phyloP scores from a whole-genome alignment of 805 yeast species.

The Pichia occidentalis region DNA sequence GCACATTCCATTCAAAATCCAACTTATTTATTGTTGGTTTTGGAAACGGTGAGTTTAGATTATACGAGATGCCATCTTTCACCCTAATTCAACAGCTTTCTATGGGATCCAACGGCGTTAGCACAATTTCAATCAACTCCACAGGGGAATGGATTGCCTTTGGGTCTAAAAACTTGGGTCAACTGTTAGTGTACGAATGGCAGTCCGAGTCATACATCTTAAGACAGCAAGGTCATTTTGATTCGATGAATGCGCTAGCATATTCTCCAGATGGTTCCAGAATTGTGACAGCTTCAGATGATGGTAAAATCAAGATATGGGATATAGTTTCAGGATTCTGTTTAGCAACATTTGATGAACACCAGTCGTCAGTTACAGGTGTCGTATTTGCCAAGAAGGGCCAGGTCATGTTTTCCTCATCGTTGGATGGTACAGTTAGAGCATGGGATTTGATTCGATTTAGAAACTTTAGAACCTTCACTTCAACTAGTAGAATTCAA shows the following conservation, averaged over 20 bases:
- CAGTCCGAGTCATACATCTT: slow-evolving; percentile 92
- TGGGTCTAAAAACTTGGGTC: slow-evolving; percentile 90
- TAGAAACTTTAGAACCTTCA: slow-evolving; percentile 90
- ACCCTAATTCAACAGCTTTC: slow-evolving; percentile 76
- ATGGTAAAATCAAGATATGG: slow-evolving; percentile 96
- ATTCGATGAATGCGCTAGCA: slow-evolving; percentile 72
- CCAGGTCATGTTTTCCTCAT: slow-evolving; percentile 83
- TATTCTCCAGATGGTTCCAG: slow-evolving; percentile 95
- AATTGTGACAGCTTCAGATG: slow-evolving; percentile 91
- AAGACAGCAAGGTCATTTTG: slow-evolving; percentile 97
- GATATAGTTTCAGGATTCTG: slow-evolving; percentile 90
- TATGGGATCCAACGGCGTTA: slow-evolving; percentile 87
- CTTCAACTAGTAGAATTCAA: slow-evolving; percentile 83
- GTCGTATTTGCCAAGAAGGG: slow-evolving; percentile 85
- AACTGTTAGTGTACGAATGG: slow-evolving; percentile 95
- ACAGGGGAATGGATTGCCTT: slow-evolving; percentile 97
- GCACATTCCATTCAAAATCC: slow-evolving; percentile 70
- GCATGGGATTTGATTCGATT: slow-evolving; percentile 95
- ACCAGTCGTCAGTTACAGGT: slow-evolving; percentile 80
- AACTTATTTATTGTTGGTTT: slow-evolving; percentile 84
- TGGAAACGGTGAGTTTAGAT: slow-evolving; percentile 80
- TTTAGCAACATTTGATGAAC: slow-evolving; percentile 86
- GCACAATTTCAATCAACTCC: slow-evolving; percentile 69
- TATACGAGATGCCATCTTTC: slow-evolving; percentile 82
- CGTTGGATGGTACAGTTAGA: slow-evolving; percentile 92